These are phyloP conservation scores for Rhodotorula sp. DNA, from an alignment of 1,284 basidiomycete genomes.

Conservation along the genomic window DNA sequence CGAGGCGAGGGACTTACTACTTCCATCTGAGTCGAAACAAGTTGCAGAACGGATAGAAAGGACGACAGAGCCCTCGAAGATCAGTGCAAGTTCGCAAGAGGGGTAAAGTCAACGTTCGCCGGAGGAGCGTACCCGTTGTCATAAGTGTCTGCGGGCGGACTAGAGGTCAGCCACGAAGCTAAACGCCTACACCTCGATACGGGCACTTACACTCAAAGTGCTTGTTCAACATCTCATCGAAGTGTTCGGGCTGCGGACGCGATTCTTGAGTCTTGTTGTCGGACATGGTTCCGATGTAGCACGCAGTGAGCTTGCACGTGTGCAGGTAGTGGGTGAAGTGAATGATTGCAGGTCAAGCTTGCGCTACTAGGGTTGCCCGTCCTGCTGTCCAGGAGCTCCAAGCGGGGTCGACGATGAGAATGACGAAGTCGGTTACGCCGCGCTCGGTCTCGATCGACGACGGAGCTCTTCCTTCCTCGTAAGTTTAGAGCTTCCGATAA, in stretches of 20 bases:
- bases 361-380: background rate
- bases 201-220: constrained; percentile 21
- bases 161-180: no score
- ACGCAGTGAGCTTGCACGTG: background rate
- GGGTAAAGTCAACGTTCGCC: no score
- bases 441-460: no score
- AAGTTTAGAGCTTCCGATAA: no score
- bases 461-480: no score
- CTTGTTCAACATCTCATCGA: constrained; percentile 28
- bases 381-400: background rate
- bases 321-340: background rate
- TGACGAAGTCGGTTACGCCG: no score
- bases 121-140: constrained; percentile 17
- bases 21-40: background rate
- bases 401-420: background rate
- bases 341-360: background rate
- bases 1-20: background rate
- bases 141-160: constrained; percentile 25
- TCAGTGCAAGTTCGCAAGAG: background rate
- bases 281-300: background rate
- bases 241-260: constrained; percentile 17
- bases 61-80: no score
- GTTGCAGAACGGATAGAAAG: background rate
- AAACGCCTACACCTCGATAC: background rate
- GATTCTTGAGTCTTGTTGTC: background rate